Base-by-base conservation (phyloP, 2,329 filamentous ascomycete genomes). In the Botryotinia convoluta region DNA sequence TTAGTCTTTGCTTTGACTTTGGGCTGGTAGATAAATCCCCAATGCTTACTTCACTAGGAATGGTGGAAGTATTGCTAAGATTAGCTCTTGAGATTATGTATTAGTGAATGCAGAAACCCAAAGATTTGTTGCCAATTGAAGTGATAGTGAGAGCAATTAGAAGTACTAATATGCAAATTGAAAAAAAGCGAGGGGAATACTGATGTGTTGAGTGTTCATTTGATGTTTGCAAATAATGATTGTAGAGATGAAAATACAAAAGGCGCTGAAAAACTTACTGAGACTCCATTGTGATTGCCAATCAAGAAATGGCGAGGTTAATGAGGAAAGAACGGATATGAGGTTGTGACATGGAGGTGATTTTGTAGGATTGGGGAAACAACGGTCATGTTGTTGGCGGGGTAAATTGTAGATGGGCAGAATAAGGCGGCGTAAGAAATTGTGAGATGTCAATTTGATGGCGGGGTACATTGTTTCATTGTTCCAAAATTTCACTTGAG, bases 391-490 rank as follows among this genome's bases (percentile, higher is more conserved):
- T 62, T 39, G 5, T 26, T 67, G 64, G 64, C 64, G 45, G 64
- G 64, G 64, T 54, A 39, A 32, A 64, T 45, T 44, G 42, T 48
- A 65, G 22, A 26, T 29, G 35, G 64, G 45, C 64, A 68, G 35
- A 54, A 68, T 39, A 32, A 68, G 64, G 64, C 64, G 64, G 64
- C 51, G 64, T 20, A 54, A n/a, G 12, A 62, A 42, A n/a, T 42
- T 63, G 26, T 42, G 18, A 42, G 4, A 62, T 37, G 39, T 9
- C n/a, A 16, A 32, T 16, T 29, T 3, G 37, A 44, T 29, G 16
- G 37, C 22, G 60, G 37, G 37, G 39, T 42, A 63, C n/a, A 42
- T 62, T 63, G n/a, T 63, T 51, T n/a, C 14, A 39, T 39, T 64
- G 39, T 65, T 39, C 8, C 63, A 51, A 12, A 14, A 44, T 44